Base-by-base conservation (phyloP, 768 basidiomycete genomes). In the Gloeophyllum trabeum region DNA sequence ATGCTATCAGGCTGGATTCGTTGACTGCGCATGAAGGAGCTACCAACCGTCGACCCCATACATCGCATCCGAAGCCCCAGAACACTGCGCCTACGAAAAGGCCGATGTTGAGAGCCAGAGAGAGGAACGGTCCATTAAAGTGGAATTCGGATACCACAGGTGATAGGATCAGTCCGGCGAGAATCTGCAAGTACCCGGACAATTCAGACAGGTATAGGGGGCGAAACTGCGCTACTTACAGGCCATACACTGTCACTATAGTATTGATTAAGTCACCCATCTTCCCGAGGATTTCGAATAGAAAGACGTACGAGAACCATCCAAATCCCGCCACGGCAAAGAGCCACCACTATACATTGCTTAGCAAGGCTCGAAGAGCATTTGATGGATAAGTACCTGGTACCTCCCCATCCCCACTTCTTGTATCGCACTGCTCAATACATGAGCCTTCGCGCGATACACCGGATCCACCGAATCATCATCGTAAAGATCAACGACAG, bases 401-500 rank as follows among this genome's bases (percentile, higher is more conserved):
- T 81, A 81, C 39, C 60, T 73, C n/a, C 79, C 79, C 76, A 81
- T 80, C 13, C 79, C 79, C 23, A 81, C 75, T 18, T 80, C 71
- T 52, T 79, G 76, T 6, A 81, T 59, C 0, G 78, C 79, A 44
- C 65, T 60, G 45, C 79, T 81, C 42, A 81, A 55, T 6, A 79
- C 61, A 5, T 61, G 58, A 1, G 75, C 73, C 47, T 80, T 81
- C 23, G 65, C 73, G 47, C 68, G 66, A 47, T 81, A 81, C 1
- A 77, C 61, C 0, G 74, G 75, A 46, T 81, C 76, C 35, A 79
- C 7, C 7, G 36, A 37, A 21, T 37, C 36, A 7, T 10, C 36
- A 12, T 12, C 12, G 20, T 37, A 37, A 7, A 37, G 12, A 21
- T 37, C 36, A n/a, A n/a, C n/a, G n/a, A n/a, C n/a, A n/a, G n/a